Base-by-base conservation (phyloP, 2,329 filamentous ascomycete species). In the Apiospora arundinis region DNA sequence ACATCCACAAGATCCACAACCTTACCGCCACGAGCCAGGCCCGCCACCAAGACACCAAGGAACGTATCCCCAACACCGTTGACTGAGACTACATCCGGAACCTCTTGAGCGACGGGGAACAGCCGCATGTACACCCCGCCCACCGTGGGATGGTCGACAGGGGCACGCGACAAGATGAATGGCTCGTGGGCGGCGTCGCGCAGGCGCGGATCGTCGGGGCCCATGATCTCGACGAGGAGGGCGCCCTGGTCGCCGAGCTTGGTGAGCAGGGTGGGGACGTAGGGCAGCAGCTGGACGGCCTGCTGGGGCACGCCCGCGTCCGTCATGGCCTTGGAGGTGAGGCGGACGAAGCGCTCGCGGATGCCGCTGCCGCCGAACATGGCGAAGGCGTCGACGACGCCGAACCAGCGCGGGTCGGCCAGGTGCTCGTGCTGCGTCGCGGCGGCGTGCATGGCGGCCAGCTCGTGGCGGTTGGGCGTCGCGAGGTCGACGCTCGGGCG, bases 41-140 rank as follows among this genome's bases (percentile, higher is more conserved):
- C 94, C 1, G 94, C 92, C n/a, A 97, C 85, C 70, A 98, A 76
- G 18, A 95, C 92, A 0, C 95, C 96, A 11, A 97, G 73, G 80
- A 98, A 95, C 0, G 96, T 98, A 82, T 99, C 96, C 0, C 96
- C 96, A 2, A 94, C 95, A 0, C 95, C 96, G 80, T 98, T 98
- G 12, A 98, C 95, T 66, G 94, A 97, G 1, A 95, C 90, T 1
- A 97, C 86, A 37, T 96, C 90, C 25, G 88, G 82, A 0, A 97
- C 86, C 21, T 85, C 82, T 78, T 93, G 90, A 0, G 88, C 89
- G 0, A 92, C 85, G 0, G 93, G 90, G 79, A 94, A 93, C 25
- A 89, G 75, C 45, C 89, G 81, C 91, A 98, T 95, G 78, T 98
- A 98, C 2, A 98, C 87, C 0, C 95, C 95, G 0, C 95, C 91